These are phyloP conservation scores for Sparassis latifolia DNA, from an alignment of 1,284 basidiomycete genomes.

Conservation along the genomic window DNA sequence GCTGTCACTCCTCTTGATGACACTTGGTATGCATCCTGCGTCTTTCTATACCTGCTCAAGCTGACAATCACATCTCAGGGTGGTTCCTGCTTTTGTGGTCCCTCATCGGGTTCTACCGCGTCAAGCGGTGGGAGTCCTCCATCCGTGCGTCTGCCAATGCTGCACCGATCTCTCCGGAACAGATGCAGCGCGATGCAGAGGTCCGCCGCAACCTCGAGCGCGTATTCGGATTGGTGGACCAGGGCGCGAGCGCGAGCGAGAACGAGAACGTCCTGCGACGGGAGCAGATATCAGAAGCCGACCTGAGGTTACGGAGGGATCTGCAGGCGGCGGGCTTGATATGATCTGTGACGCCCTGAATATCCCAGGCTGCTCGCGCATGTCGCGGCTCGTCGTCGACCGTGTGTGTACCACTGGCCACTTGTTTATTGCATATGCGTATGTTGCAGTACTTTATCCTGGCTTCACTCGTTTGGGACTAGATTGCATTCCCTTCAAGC, in stretches of 20 bases:
- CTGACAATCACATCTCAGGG: constrained; percentile 35
- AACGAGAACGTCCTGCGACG: constrained; percentile 8
- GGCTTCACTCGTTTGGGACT: too few species aligned
- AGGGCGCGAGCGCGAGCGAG: constrained; percentile 19
- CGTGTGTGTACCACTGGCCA: too few species aligned
- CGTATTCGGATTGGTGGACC: constrained; percentile 37
- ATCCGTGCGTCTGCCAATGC: constrained; percentile 40
- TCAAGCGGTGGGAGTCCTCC: constrained; percentile 74
- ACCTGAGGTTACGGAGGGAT: constrained; percentile 43
- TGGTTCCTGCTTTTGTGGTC: constrained; percentile 87
- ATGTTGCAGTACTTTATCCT: too few species aligned
- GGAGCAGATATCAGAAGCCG: constrained; percentile 26
- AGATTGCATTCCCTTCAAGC: too few species aligned
- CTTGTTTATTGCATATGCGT: too few species aligned
- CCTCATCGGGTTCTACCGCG: constrained; percentile 75
- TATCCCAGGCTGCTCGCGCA: background rate
- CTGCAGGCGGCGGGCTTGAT: constrained; percentile 50
- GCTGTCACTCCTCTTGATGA: constrained; percentile 90
- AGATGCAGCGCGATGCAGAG: constrained; percentile 38
- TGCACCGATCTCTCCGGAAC: constrained; percentile 33
- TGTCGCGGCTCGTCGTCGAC: too few species aligned
- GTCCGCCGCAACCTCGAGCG: constrained; percentile 41
- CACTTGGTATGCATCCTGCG: constrained; percentile 49
- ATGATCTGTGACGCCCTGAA: constrained; percentile 2
- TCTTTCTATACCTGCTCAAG: background rate